These are phyloP conservation scores for Amphibolis antarctica DNA, from an alignment of 106 monocot genomes.

Conservation along the genomic window DNA sequence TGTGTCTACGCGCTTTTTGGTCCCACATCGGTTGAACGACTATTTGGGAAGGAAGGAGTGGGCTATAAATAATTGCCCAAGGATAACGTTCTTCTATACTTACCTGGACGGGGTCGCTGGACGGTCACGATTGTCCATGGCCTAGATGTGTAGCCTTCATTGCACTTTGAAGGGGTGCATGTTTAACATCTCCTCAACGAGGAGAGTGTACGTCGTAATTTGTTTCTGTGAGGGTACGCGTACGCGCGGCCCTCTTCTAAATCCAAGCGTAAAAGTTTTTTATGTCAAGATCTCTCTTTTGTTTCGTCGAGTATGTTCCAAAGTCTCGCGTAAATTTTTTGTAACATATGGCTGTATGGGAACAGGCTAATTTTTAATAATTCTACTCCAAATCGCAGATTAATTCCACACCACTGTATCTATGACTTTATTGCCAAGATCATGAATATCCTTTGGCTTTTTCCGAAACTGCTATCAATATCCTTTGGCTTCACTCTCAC, in stretches of 20 bases:
- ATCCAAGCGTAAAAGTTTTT: too few relatives aligned
- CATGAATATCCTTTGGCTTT: too few relatives aligned
- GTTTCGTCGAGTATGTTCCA: too few relatives aligned
- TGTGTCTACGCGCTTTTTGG: conserved; percentile 8
- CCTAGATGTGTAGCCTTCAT: conserved; percentile 10
- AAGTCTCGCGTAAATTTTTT: too few relatives aligned
- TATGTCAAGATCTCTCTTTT: too few relatives aligned
- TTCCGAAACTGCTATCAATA: too few relatives aligned
- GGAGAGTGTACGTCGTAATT: conserved; percentile 73
- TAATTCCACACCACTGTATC: too few relatives aligned
- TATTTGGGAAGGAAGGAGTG: background rate
- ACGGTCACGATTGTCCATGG: conserved; percentile 14
- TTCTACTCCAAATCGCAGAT: too few relatives aligned
- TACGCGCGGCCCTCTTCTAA: conserved; percentile 36
- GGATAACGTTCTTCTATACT: background rate
- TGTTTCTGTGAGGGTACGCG: conserved; percentile 48
- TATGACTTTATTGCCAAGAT: too few relatives aligned
- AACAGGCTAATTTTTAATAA: too few relatives aligned
- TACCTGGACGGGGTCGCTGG: conserved; percentile 14
- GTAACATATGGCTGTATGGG: too few relatives aligned
- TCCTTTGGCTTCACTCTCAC: too few relatives aligned
- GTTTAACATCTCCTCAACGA: conserved; percentile 51
- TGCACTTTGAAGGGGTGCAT: conserved; percentile 11
- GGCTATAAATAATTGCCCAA: background rate
- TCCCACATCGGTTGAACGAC: background rate